These are phyloP conservation scores for Cinnamomum micranthum DNA, from an alignment of 164 flowering plant species.

Conservation along the genomic window DNA sequence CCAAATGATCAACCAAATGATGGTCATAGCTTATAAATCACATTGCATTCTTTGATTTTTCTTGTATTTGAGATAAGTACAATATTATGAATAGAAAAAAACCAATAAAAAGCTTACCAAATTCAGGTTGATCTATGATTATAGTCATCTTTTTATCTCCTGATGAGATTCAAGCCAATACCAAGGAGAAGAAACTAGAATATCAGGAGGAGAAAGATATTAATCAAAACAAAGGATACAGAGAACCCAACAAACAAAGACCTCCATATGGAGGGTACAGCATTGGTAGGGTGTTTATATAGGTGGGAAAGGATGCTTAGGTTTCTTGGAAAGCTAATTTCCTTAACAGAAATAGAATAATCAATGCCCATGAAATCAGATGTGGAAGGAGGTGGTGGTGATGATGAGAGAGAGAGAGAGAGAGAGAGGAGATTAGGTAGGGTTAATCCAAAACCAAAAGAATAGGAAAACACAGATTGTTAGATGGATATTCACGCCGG, in stretches of 20 bases:
- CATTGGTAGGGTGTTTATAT: conserved; percentile 16
- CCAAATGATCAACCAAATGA: too few species aligned
- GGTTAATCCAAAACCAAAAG: too few species aligned
- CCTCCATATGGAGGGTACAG: background rate
- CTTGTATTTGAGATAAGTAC: too few species aligned
- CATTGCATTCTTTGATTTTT: too few species aligned
- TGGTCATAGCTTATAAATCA: too few species aligned
- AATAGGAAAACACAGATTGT: background rate
- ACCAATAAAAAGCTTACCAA: conserved; percentile 15
- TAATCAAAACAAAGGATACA: background rate
- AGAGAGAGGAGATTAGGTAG: too few species aligned
- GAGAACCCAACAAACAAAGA: background rate
- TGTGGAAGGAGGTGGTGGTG: too few species aligned
- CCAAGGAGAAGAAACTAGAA: background rate
- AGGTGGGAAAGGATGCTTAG: background rate
- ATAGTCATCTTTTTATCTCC: conserved; percentile 27
- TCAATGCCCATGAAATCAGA: too few species aligned
- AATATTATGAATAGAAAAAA: too few species aligned
- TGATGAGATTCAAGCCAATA: background rate
- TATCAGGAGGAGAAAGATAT: background rate
- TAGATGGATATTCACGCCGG: background rate
- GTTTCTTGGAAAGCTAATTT: background rate
- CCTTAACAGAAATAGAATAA: too few species aligned
- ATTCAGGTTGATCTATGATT: conserved; percentile 26
- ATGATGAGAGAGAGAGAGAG: too few species aligned